Percentiles rank a stretch among this genome's conserved stretches.
These are phyloP conservation scores for Wallacemonas sp. DNA, from an alignment of 208 protist species.

Conservation along the genomic window DNA sequence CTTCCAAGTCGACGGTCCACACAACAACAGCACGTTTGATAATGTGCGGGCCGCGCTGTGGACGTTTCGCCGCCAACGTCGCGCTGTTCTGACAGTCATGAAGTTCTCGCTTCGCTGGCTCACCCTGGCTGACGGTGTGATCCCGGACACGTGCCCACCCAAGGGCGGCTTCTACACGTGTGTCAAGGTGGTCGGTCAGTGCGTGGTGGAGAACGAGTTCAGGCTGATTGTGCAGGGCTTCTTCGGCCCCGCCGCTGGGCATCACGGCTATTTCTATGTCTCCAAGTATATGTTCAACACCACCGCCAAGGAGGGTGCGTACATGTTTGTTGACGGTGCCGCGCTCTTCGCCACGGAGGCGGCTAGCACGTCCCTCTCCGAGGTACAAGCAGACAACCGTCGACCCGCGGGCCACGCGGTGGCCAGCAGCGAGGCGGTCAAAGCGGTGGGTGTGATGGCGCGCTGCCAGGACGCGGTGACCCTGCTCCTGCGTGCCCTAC, in stretches of 20 bases:
- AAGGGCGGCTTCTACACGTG: slow-evolving; percentile 64
- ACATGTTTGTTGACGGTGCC: slow-evolving; percentile 53
- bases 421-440: neutral
- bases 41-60: slow-evolving; percentile 72
- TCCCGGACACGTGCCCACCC: slow-evolving; percentile 21
- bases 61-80: slow-evolving; percentile 63
- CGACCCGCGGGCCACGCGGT: neutral
- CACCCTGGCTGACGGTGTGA: slow-evolving; percentile 41
- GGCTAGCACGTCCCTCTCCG: neutral
- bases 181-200: slow-evolving; percentile 74
- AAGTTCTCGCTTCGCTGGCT: slow-evolving; percentile 70
- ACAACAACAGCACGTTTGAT: slow-evolving; percentile 66
- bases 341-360: neutral
- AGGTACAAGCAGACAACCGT: neutral
- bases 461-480: neutral
- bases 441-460: neutral
- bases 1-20: slow-evolving; percentile 63
- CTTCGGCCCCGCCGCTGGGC: slow-evolving; percentile 53
- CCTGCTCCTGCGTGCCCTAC: neutral
- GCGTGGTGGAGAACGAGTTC: slow-evolving; percentile 42
- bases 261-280: slow-evolving; percentile 59
- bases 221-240: slow-evolving; percentile 77
- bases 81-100: slow-evolving; percentile 56
- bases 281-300: slow-evolving; percentile 52
- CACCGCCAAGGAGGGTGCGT: slow-evolving; percentile 21